phyloP scores from a whole-genome alignment of 768 basidiomycete genomes.

The Floccularia luteovirens region DNA sequence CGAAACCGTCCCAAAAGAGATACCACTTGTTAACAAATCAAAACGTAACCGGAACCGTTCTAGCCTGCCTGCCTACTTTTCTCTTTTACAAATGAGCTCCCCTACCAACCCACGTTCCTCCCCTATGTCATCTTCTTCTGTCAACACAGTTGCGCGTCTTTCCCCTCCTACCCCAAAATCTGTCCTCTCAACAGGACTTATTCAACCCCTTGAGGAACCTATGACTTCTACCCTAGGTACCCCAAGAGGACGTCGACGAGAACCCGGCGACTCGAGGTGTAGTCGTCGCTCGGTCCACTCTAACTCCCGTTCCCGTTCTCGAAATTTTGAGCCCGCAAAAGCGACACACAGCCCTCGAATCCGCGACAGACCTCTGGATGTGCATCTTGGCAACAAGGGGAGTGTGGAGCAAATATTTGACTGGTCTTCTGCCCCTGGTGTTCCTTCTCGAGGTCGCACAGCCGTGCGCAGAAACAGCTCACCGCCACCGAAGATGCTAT shows the following conservation, averaged over 20 bases:
- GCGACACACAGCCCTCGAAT: conserved; percentile 4
- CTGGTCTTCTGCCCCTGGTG: conserved; percentile 33
- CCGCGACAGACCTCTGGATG: conserved; percentile 4
- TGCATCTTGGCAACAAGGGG: conserved; percentile 11
- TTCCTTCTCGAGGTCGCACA: conserved; percentile 38
- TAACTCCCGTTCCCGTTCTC: conserved; percentile 33
- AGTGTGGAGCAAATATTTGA: conserved; percentile 37
- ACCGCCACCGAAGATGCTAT: conserved; percentile 38
- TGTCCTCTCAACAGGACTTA: conserved; percentile 21
- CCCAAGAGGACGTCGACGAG: conserved; percentile 46
- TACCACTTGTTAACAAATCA: conserved; percentile 23
- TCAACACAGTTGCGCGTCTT: conserved; percentile 34
- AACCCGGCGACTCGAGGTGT: conserved; percentile 22
- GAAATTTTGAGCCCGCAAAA: conserved; percentile 10
- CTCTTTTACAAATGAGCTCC: conserved; percentile 51
- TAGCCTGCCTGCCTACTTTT: conserved; percentile 71
- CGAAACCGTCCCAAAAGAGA: conserved; percentile 13
- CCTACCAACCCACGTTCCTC: conserved; percentile 26
- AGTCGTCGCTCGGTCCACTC: conserved; percentile 23
- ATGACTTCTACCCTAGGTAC: conserved; percentile 24
- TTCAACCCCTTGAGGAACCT: conserved; percentile 13
- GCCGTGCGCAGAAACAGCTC: conserved; percentile 49
- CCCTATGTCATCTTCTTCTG: conserved; percentile 40
- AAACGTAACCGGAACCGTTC: conserved; percentile 59
- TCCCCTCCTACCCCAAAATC: conserved; percentile 61